These are phyloP conservation scores for Arabidopsis lyrata DNA, from an alignment of 441 rosid genomes.

Conservation along the genomic window DNA sequence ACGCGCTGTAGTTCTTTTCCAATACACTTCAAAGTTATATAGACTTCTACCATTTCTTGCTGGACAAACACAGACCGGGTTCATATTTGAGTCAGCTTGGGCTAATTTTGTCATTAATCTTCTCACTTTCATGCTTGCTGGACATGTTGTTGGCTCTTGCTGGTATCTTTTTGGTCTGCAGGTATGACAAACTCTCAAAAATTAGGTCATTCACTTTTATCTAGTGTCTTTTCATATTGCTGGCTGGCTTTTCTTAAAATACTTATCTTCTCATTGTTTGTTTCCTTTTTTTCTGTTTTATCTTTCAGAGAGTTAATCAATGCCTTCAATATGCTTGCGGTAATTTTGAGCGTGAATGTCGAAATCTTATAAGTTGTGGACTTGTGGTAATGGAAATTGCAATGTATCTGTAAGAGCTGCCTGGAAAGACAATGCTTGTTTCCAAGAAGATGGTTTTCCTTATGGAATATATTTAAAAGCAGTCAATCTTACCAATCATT, in stretches of 20 bases:
- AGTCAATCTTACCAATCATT: slow-evolving; percentile 60
- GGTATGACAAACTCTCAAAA: slow-evolving; percentile 51
- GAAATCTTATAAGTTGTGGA: slow-evolving; percentile 67
- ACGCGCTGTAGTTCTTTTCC: slow-evolving; percentile 64
- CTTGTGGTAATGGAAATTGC: slow-evolving; percentile 56
- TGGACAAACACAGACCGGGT: slow-evolving; percentile 76
- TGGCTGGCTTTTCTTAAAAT: background rate
- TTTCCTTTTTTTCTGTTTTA: background rate
- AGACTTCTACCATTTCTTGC: slow-evolving; percentile 76
- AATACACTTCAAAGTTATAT: slow-evolving; percentile 75
- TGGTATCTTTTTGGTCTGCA: slow-evolving; percentile 94
- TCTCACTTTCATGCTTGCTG: slow-evolving; percentile 73
- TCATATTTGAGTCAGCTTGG: slow-evolving; percentile 92
- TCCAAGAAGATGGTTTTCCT: slow-evolving; percentile 48
- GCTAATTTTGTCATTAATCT: slow-evolving; percentile 84
- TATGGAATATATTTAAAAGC: slow-evolving; percentile 70
- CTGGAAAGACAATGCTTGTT: slow-evolving; percentile 64
- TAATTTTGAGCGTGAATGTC: slow-evolving; percentile 32
- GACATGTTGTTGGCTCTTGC: slow-evolving; percentile 81
- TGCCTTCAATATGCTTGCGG: slow-evolving; percentile 74
- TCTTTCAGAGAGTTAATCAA: slow-evolving; percentile 78
- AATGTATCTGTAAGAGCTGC: background rate
- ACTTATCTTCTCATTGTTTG: background rate
- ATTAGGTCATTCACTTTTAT: slow-evolving; percentile 10
- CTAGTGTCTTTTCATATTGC: background rate